Evolutionary conservation across 352 stramenopile genomes (phyloP).

Genomic region (Phytophthora brassicae): DNA sequence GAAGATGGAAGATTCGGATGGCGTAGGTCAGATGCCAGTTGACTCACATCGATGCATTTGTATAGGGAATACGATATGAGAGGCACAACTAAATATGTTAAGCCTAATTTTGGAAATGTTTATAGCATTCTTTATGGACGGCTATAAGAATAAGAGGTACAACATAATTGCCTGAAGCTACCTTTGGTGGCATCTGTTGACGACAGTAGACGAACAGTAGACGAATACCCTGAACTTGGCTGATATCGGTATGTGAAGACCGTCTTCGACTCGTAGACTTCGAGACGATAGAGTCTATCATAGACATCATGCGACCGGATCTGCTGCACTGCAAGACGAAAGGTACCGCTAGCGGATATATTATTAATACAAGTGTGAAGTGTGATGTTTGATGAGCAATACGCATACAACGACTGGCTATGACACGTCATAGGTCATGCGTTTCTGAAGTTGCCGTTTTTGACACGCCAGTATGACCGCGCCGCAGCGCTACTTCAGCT

Average conservation of each 20-base stretch:
- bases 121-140: too few relatives aligned
- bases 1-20: conserved; percentile 12
- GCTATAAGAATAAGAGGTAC: neutral
- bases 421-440: conserved; percentile 21
- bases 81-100: too few relatives aligned
- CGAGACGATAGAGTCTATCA: too few relatives aligned
- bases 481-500: conserved; percentile 52
- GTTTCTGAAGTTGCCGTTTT: conserved; percentile 14
- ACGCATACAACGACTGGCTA: conserved; percentile 14
- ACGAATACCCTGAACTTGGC: neutral
- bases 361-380: neutral
- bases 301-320: too few relatives aligned
- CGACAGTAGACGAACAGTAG: neutral
- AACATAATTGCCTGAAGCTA: conserved; percentile 1
- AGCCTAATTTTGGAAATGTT: too few relatives aligned
- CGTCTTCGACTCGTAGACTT: too few relatives aligned
- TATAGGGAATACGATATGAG: neutral
- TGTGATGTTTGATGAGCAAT: conserved; percentile 23
- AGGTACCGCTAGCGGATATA: neutral
- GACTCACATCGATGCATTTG: too few relatives aligned
- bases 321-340: too few relatives aligned
- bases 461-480: neutral
- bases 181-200: neutral
- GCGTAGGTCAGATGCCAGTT: too few relatives aligned
- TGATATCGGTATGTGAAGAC: too few relatives aligned